Evolutionary conservation across 106 monocot species (phyloP), one percentile per base, ranked within the genome.

Genomic region (Alisma plantagoaquatica): DNA sequence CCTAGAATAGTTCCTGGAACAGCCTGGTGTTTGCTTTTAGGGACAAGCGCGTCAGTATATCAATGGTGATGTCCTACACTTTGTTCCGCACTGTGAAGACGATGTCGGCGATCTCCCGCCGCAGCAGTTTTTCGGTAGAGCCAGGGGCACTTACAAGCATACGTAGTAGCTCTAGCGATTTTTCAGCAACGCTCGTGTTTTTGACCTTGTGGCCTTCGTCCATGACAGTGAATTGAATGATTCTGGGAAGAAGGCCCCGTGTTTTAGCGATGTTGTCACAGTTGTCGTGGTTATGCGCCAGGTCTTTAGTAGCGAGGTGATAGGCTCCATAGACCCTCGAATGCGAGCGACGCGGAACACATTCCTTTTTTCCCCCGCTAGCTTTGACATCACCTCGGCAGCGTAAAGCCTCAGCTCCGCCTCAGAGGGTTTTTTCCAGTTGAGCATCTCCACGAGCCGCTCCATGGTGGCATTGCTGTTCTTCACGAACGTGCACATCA

Each of bases 161-260:
- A 42, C 43, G 57, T 4, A 80, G 41, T 10, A 85, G 56, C 20
- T 73, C 57, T 21, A 85, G 69, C 0, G 80, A 67, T 23, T 67
- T 18, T 43, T 56, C n/a, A n/a, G n/a, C n/a, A n/a, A n/a, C n/a
- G n/a, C n/a, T n/a, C n/a, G n/a, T n/a, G n/a, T n/a, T n/a, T n/a
- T n/a, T n/a, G n/a, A n/a, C n/a, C n/a, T n/a, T n/a, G n/a, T n/a
- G n/a, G n/a, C n/a, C n/a, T n/a, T n/a, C n/a, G n/a, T n/a, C n/a
- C n/a, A n/a, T n/a, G n/a, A n/a, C n/a, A n/a, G 81, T 81, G 42
- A 87, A 72, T 32, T 87, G 67, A 2, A 87, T 62, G 56, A 87
- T 72, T 65, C 64, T 74, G 1, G 81, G 43, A 4, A 81, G 67
- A 16, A 87, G 74, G 15, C 74, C 81, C 17, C 68, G 47, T 3